Evolutionary conservation across 768 basidiomycete genomes (phyloP).

Genomic region (Dictyophora rubrovolvata): DNA sequence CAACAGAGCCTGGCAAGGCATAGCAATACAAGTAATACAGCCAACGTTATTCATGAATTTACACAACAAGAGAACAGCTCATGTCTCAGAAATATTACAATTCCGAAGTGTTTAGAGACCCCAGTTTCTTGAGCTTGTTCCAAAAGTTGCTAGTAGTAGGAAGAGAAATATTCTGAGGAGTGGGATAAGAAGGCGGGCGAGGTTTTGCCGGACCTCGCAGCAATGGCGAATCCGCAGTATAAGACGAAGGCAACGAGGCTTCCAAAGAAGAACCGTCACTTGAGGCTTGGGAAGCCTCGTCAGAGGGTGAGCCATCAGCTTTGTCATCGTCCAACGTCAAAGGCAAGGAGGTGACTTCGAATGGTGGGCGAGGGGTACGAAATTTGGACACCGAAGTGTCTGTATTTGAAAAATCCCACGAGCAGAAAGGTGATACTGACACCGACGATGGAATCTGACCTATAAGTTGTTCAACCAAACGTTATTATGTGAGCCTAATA

Average conservation of each 20-base stretch:
- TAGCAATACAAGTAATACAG: no score
- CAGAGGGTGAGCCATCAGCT: background rate
- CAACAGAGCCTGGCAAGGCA: no score
- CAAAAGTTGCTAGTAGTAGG: background rate
- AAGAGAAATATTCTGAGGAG: background rate
- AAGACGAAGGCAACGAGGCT: background rate
- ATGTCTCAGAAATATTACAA: background rate
- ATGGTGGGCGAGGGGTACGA: background rate
- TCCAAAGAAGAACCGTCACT: background rate
- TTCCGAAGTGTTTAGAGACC: background rate
- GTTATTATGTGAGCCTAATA: background rate
- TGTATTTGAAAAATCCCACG: slow-evolving; percentile 60
- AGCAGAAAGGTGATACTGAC: slow-evolving; percentile 49
- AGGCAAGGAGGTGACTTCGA: background rate
- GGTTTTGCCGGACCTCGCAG: background rate
- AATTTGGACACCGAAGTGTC: background rate
- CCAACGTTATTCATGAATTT: background rate
- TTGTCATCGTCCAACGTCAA: background rate
- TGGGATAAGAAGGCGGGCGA: background rate
- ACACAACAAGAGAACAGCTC: background rate
- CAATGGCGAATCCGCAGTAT: background rate
- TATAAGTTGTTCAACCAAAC: background rate
- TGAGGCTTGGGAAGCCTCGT: background rate
- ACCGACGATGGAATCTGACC: slow-evolving; percentile 28
- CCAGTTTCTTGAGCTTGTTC: background rate